Conservation (phyloP, 306 rosid species). For the Malus asiatica region DNA sequence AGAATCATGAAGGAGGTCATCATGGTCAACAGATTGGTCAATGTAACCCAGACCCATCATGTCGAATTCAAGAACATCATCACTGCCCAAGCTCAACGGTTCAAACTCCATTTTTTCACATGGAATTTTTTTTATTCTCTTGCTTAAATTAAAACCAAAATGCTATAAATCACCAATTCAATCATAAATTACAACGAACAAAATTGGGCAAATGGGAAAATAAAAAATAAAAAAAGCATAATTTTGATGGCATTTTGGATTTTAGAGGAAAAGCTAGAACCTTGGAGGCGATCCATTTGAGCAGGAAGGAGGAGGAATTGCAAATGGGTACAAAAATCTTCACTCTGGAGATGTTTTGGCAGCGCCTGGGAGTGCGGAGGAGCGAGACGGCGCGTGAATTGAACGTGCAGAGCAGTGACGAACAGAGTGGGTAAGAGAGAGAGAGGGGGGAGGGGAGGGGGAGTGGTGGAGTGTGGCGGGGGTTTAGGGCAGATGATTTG, state of each 20-base stretch:
- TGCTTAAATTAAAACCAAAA: background rate
- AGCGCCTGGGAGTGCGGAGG: background rate
- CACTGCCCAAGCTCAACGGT: slow-evolving; percentile 26
- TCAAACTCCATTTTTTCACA: slow-evolving; percentile 37
- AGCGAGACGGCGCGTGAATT: background rate
- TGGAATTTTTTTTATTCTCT: background rate
- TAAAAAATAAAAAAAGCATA: background rate
- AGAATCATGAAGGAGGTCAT: slow-evolving; percentile 20
- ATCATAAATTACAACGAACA: background rate
- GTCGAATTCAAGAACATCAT: slow-evolving; percentile 39
- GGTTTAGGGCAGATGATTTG: slow-evolving; percentile 24
- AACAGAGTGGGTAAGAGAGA: background rate
- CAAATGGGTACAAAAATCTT: background rate
- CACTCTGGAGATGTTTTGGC: background rate
- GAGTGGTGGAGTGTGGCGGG: background rate
- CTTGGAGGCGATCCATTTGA: background rate
- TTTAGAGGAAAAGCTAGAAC: slow-evolving; percentile 1
- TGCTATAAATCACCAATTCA: background rate
- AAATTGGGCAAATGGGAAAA: background rate
- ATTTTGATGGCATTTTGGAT: background rate
- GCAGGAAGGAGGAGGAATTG: background rate
- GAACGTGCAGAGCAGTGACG: background rate
- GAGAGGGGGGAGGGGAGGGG: slow-evolving; percentile 12
- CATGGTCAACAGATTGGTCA: slow-evolving; percentile 29
- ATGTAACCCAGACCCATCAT: slow-evolving; percentile 42